Evolutionary conservation across 2,329 filamentous ascomycete species (phyloP).

Genomic region (Cordyceps tenuipes): DNA sequence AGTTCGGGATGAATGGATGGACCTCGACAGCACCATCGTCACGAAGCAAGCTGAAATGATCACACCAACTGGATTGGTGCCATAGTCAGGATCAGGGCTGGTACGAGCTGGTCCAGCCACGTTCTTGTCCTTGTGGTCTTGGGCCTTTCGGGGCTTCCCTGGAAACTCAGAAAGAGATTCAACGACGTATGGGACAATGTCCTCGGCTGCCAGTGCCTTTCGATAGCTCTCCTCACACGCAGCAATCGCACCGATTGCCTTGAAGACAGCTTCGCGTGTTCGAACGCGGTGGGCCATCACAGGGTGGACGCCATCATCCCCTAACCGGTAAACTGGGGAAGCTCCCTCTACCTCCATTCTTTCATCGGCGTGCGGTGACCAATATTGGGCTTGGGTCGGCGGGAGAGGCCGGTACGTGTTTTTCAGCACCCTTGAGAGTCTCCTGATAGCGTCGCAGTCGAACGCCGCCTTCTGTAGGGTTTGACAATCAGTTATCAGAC

Average conservation of each 20-base stretch:
- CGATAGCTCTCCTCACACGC: conserved; percentile 77
- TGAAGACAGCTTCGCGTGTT: conserved; percentile 66
- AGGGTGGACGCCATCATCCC: conserved; percentile 52
- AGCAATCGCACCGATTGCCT: conserved; percentile 73
- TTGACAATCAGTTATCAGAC: conserved; percentile 69
- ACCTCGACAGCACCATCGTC: conserved; percentile 73
- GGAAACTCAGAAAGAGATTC: conserved; percentile 61
- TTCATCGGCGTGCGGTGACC: conserved; percentile 30
- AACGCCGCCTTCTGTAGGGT: conserved; percentile 74
- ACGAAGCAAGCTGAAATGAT: conserved; percentile 80
- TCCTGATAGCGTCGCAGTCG: conserved; percentile 48
- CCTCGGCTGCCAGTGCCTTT: conserved; percentile 72
- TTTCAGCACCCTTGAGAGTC: conserved; percentile 40
- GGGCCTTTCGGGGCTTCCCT: conserved; percentile 37
- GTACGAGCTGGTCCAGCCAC: conserved; percentile 24
- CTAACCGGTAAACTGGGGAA: conserved; percentile 41
- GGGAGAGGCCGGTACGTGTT: conserved; percentile 41
- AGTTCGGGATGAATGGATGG: conserved; percentile 75
- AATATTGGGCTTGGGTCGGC: conserved; percentile 25
- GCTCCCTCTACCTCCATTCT: conserved; percentile 26
- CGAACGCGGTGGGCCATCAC: conserved; percentile 60
- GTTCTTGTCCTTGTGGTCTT: conserved; percentile 34
- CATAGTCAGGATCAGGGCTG: conserved; percentile 43
- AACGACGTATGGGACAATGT: conserved; percentile 72
- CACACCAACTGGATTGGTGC: conserved; percentile 66